Conservation (phyloP, 768 basidiomycete species). For the Dioszegia aurantiaca region DNA sequence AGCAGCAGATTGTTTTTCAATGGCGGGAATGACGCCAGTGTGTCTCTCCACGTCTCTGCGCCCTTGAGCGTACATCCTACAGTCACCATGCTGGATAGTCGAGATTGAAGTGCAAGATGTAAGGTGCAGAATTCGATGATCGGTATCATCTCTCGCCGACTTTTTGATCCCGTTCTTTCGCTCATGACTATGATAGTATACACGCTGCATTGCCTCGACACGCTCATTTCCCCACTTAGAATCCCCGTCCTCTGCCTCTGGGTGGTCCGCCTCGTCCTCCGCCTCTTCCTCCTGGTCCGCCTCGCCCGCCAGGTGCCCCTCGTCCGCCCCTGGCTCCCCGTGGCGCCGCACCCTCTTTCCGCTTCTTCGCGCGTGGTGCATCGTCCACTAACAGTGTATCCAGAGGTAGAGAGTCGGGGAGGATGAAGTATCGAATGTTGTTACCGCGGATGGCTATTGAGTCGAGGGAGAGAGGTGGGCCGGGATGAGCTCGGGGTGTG, state of each 20-base stretch:
- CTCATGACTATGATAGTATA: background rate
- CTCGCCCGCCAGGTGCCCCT: slow-evolving; percentile 53
- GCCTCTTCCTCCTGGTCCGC: slow-evolving; percentile 25
- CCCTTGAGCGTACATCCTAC: slow-evolving; percentile 5
- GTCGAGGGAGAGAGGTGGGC: slow-evolving; percentile 71
- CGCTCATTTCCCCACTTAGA: slow-evolving; percentile 5
- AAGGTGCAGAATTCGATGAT: background rate
- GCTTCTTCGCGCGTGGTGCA: slow-evolving; percentile 91
- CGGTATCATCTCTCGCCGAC: background rate
- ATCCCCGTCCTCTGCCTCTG: slow-evolving; percentile 16
- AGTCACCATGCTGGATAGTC: background rate
- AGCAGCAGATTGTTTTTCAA: slow-evolving; percentile 82
- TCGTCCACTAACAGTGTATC: slow-evolving; percentile 97
- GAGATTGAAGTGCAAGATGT: background rate
- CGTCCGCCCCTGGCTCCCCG: slow-evolving; percentile 58
- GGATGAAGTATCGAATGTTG: slow-evolving; percentile 91
- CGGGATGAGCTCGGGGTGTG: slow-evolving; percentile 67
- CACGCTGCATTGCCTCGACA: too few relatives aligned
- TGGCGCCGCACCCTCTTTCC: slow-evolving; percentile 72
- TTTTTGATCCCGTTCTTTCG: slow-evolving; percentile 7
- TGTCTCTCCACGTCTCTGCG: slow-evolving; percentile 5
- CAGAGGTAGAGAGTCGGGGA: slow-evolving; percentile 94
- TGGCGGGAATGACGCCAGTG: slow-evolving; percentile 8
- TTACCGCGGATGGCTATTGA: slow-evolving; percentile 91
- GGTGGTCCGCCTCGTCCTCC: slow-evolving; percentile 23